A percentile compares a stretch with the other conserved stretches of the same genome.
Conservation (phyloP, 2,329 filamentous ascomycete genomes). For the Pseudocercospora fuligena region DNA sequence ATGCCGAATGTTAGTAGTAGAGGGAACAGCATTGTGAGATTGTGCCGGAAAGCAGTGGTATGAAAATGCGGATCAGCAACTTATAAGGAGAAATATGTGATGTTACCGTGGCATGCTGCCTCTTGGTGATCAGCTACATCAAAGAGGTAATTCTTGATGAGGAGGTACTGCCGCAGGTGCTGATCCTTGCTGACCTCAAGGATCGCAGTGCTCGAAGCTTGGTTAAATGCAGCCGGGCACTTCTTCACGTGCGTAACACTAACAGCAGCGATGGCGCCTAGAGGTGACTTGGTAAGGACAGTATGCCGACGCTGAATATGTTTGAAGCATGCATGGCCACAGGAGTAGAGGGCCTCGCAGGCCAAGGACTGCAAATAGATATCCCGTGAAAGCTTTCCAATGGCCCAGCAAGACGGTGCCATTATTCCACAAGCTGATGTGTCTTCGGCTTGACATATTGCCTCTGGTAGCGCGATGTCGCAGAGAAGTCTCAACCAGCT, state of each 20-base stretch:
- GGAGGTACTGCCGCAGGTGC: not conserved
- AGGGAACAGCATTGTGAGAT: not conserved
- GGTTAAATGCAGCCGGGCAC: not conserved
- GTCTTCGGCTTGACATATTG: not conserved
- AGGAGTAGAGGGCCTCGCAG: too few relatives aligned
- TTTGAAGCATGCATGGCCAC: too few relatives aligned
- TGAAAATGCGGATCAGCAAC: not conserved
- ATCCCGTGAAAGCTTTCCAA: too few relatives aligned
- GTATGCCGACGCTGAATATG: not conserved
- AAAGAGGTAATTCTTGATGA: constrained; percentile 3
- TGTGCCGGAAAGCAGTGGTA: not conserved
- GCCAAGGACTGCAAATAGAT: too few relatives aligned
- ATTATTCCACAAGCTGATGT: too few relatives aligned
- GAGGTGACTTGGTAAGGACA: not conserved
- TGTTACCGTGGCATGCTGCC: not conserved
- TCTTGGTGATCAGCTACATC: not conserved
- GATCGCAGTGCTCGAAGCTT: not conserved
- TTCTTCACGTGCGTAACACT: not conserved
- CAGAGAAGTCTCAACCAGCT: not conserved
- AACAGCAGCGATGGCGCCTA: not conserved
- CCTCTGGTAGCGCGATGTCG: not conserved
- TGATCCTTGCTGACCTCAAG: not conserved
- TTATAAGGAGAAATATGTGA: not conserved
- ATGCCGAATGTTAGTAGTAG: not conserved
- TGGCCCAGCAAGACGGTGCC: too few relatives aligned